Evolutionary conservation across 805 yeast species (phyloP).

Genomic region (Metschnikowia vanudenii): DNA sequence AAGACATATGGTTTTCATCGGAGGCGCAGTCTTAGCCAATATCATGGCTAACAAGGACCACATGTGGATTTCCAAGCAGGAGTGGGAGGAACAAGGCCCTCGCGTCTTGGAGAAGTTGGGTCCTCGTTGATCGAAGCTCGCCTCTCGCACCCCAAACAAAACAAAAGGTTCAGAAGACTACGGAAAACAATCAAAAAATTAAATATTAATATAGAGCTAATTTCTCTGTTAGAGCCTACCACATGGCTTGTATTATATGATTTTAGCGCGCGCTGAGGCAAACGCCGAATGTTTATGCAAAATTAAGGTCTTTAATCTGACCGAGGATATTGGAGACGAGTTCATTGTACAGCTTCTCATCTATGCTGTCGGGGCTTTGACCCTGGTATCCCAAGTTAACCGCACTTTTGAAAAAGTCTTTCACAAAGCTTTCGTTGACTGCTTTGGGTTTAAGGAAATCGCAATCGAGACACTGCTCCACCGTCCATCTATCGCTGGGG

Average conservation of each 20-base stretch:
- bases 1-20: slow-evolving; percentile 97
- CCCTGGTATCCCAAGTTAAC: slow-evolving; percentile 62
- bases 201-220: no score
- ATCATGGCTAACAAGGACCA: slow-evolving; percentile 98
- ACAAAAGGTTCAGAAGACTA: no score
- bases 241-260: no score
- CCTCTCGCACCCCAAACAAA: no score
- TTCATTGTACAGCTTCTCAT: slow-evolving; percentile 37
- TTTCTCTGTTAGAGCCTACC: no score
- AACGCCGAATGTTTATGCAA: slow-evolving; percentile 27
- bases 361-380: slow-evolving; percentile 39
- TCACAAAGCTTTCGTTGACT: slow-evolving; percentile 63
- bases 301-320: slow-evolving; percentile 41
- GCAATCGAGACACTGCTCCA: slow-evolving; percentile 56
- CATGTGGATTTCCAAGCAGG: slow-evolving; percentile 95
- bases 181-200: neutral
- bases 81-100: slow-evolving; percentile 97
- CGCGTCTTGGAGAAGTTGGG: slow-evolving; percentile 84
- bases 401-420: slow-evolving; percentile 73
- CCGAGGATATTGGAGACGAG: slow-evolving; percentile 56
- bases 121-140: slow-evolving; percentile 56
- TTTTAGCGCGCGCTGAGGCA: neutral
- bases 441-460: slow-evolving; percentile 74
- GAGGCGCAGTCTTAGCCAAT: slow-evolving; percentile 97
- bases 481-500: slow-evolving; percentile 65